A percentile compares a stretch with the other conserved stretches of the same genome.
Conservation (phyloP, 371 early-diverging fungal species). For the Circinella minor region DNA sequence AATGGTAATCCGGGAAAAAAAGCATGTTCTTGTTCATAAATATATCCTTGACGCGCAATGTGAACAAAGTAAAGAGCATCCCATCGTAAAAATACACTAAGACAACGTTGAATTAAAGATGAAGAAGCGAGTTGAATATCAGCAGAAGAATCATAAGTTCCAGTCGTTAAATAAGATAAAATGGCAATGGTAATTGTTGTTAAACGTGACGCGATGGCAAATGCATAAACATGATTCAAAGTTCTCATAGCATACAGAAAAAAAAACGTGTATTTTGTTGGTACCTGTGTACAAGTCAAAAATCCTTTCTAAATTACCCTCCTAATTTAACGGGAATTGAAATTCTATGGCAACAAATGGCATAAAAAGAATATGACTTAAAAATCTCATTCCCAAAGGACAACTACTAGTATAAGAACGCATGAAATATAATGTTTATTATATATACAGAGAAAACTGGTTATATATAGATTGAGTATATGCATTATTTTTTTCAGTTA, state of each 20-base stretch:
- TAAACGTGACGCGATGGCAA: constrained; percentile 35
- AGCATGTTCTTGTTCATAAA: constrained; percentile 90
- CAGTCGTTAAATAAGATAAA: constrained; percentile 26
- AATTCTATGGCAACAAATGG: too few species aligned
- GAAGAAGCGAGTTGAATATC: constrained; percentile 31
- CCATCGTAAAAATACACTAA: constrained; percentile 82
- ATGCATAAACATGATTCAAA: constrained; percentile 24
- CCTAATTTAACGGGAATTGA: too few species aligned
- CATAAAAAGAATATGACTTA: too few species aligned
- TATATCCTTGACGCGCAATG: constrained; percentile 83
- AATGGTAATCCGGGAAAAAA: constrained; percentile 90
- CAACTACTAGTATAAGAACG: too few species aligned
- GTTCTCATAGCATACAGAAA: not conserved
- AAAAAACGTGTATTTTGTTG: too few species aligned
- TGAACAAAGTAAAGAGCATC: constrained; percentile 90
- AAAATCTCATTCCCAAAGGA: too few species aligned
- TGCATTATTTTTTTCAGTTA: too few species aligned
- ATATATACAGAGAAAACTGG: too few species aligned
- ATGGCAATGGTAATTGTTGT: constrained; percentile 28
- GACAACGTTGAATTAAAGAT: constrained; percentile 17
- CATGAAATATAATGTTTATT: too few species aligned
- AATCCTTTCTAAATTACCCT: too few species aligned
- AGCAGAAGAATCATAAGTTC: constrained; percentile 50
- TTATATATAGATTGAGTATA: too few species aligned
- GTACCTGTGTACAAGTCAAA: too few species aligned